A percentile compares a stretch with the other conserved stretches of the same genome.
phyloP scores from a whole-genome alignment of 2,329 filamentous ascomycete species.

The Nectriaceae sp. region DNA sequence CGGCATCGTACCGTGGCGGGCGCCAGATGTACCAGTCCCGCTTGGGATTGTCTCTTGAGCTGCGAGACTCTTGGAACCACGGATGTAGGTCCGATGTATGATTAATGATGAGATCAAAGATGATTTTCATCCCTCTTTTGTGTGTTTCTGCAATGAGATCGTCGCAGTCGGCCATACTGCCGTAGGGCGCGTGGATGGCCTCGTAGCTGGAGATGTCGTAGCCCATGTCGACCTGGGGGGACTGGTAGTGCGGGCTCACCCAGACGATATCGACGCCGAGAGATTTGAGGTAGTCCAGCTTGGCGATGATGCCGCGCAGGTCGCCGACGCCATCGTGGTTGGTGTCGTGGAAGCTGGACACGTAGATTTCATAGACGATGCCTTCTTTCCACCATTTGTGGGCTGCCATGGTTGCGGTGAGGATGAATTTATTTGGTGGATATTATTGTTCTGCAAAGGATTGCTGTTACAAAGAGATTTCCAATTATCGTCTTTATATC shows the following conservation, averaged over 20 bases:
- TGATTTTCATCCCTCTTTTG: slow-evolving; percentile 61
- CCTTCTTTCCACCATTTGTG: slow-evolving; percentile 54
- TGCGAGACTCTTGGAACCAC: slow-evolving; percentile 59
- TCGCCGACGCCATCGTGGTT: slow-evolving; percentile 65
- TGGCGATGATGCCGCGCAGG: slow-evolving; percentile 63
- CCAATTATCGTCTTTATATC: too few species aligned
- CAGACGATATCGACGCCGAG: slow-evolving; percentile 64
- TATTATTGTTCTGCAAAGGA: too few species aligned
- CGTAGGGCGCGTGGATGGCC: slow-evolving; percentile 65
- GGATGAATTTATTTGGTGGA: too few species aligned
- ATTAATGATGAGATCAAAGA: slow-evolving; percentile 74
- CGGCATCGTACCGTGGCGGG: slow-evolving; percentile 51
- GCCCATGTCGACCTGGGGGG: slow-evolving; percentile 68
- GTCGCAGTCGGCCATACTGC: slow-evolving; percentile 67
- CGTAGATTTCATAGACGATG: slow-evolving; percentile 55
- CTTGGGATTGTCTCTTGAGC: slow-evolving; percentile 51
- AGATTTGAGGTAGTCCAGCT: slow-evolving; percentile 64
- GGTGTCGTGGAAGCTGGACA: slow-evolving; percentile 59
- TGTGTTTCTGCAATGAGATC: slow-evolving; percentile 60
- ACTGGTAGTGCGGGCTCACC: slow-evolving; percentile 53
- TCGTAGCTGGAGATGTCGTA: slow-evolving; percentile 74
- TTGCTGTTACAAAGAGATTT: too few species aligned
- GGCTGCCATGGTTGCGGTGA: too few species aligned
- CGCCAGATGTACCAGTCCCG: slow-evolving; percentile 69
- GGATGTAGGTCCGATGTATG: slow-evolving; percentile 60